Evolutionary conservation across 495 filamentous ascomycete species (phyloP), one percentile per base, ranked within the genome.

Genomic region (Tuber calosporum): DNA sequence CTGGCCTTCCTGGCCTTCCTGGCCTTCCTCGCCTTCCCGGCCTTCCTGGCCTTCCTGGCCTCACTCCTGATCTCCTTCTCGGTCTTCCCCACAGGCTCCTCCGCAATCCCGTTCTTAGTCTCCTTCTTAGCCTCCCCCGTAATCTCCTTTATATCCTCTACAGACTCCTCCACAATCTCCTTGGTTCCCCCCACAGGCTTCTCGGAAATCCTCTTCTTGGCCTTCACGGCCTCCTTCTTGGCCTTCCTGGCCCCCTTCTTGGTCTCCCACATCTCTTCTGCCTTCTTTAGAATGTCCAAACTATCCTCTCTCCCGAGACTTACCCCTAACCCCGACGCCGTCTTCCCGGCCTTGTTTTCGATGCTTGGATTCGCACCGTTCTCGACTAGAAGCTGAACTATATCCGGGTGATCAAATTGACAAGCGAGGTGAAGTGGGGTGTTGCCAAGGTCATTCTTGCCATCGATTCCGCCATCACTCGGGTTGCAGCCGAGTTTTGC

Each of bases 281-380:
- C 37, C 1, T 40, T 8, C 20, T 41, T 70, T 38, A 36, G 39
- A 40, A 86, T 34, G 93, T 86, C 83, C 82, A 77, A 4, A 77
- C 88, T 0, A 69, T 93, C 1, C 77, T 93, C 53, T 96, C 90
- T 79, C 93, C 92, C 5, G 85, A 87, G 66, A 85, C 89, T 77
- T 84, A 95, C 74, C 92, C 87, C 30, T 92, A 93, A 0, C 74
- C 91, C 43, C 85, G 87, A 0, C 70, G 73, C 73, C 75, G 67
- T 62, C 43, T 74, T 45, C 4, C 73, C 19, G 79, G 79, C 69
- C 48, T 80, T 22, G 73, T 73, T 38, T 26, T 30, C 11, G 8
- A 40, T 40, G 4, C 8, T 40, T 40, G 39, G 15, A 78, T 80
- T 9, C 1, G 39, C 39, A 11, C 39, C 22, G 7, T 26, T n/a